Conservation (phyloP, 2,329 filamentous ascomycete genomes). For the Paradendryphiella salina region DNA sequence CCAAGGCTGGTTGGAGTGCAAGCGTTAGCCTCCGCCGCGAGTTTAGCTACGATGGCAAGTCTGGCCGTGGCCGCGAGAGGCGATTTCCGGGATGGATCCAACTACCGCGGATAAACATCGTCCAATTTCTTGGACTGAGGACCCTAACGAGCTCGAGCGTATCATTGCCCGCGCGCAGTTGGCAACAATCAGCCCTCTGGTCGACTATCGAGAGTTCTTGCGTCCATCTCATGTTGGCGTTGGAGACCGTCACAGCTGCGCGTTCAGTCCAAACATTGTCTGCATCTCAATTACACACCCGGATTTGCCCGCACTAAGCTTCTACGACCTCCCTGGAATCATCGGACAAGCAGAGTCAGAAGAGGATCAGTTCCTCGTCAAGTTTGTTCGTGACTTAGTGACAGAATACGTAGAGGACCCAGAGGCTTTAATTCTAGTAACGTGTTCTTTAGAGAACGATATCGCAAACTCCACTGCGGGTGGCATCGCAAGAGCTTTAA, state of each 20-base stretch:
- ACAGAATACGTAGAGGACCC: constrained; percentile 68
- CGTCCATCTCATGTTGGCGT: constrained; percentile 13
- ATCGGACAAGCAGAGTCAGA: constrained; percentile 68
- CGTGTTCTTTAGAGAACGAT: constrained; percentile 77
- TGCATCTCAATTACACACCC: constrained; percentile 75
- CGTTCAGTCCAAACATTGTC: constrained; percentile 83
- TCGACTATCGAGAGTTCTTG: constrained; percentile 51
- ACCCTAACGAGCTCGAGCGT: constrained; percentile 66
- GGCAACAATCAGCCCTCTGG: constrained; percentile 71
- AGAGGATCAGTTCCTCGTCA: constrained; percentile 58
- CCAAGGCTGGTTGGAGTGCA: constrained; percentile 63
- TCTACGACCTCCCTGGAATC: constrained; percentile 83
- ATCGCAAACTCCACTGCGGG: constrained; percentile 74
- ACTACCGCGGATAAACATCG: constrained; percentile 47
- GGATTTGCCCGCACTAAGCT: constrained; percentile 71
- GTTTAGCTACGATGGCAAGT: constrained; percentile 57
- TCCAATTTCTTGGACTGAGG: constrained; percentile 65
- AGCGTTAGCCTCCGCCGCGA: constrained; percentile 66
- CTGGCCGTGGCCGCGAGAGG: constrained; percentile 50
- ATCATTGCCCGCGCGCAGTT: constrained; percentile 75
- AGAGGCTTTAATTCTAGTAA: constrained; percentile 75
- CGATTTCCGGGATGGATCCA: constrained; percentile 65
- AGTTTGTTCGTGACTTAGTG: constrained; percentile 72
- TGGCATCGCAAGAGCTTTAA: constrained; percentile 51
- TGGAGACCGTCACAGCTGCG: constrained; percentile 52